Base-by-base conservation (phyloP, 805 yeast genomes). In the Myxozyma melibiosi region DNA sequence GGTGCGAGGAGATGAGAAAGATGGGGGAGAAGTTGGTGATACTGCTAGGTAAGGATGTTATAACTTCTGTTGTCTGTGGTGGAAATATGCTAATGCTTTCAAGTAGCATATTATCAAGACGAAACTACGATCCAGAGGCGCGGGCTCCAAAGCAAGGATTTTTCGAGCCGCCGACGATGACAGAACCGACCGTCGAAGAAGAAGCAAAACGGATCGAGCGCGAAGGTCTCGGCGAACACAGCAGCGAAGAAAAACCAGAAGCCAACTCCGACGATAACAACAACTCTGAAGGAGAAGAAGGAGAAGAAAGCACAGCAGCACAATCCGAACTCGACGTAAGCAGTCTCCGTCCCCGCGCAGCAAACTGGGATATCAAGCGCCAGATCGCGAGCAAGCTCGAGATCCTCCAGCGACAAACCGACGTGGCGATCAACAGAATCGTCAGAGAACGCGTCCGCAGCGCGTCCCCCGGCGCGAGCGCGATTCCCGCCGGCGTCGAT, bases 351-450 rank as follows among this genome's bases (percentile, higher is more conserved):
- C 71, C 72, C 4, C 65, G 68, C 30, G 41, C 67, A 13, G 68
- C 66, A 5, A 68, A 71, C 5, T 68, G 71, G 68, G 79, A 72
- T 67, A 64, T 76, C 67, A 74, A 69, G 59, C 64, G 72, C 16
- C 78, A 75, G 55, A 57, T 82, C 7, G 67, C 71, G 33, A 72
- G 70, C 0, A 73, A 75, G 37, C 48, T 79, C 46, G 72, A 73
- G 11, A 62, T 70, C 3, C 62, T 80, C n/a, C 70, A 74, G 1
- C 68, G 70, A 25, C 67, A 72, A 46, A 82, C 85, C 0, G 76
- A 80, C 42, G 68, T 66, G n/a, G 75, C 74, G 0, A 71, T 81
- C 0, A 70, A 70, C 13, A 61, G 68, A 16, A 44, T 75, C 5
- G 75, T 79, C 18, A 72, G 78, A 55, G 76, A 75, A 43, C 67